These are phyloP conservation scores for Syzygium aqueum DNA, from an alignment of 345 rosid genomes.

Conservation along the genomic window DNA sequence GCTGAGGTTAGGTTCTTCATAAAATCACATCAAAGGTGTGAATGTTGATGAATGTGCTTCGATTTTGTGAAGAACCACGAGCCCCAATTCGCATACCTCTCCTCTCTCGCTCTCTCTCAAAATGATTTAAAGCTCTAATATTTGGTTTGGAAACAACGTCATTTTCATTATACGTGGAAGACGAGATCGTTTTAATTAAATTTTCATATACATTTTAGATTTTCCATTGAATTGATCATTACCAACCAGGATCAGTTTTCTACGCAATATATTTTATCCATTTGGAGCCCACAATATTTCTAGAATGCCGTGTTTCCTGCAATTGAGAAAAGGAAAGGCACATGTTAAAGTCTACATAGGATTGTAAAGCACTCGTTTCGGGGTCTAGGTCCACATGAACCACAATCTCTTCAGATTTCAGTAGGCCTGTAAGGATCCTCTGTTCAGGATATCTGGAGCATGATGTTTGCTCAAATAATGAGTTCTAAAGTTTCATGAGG, in stretches of 20 bases:
- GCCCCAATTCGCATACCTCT: too few species aligned
- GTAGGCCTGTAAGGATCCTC: not conserved
- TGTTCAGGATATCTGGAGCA: not conserved
- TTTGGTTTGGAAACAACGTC: too few species aligned
- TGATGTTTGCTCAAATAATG: not conserved
- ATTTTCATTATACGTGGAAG: too few species aligned
- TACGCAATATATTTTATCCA: not conserved
- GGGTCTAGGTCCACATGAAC: not conserved
- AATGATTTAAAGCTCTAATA: too few species aligned
- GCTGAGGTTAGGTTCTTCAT: too few species aligned
- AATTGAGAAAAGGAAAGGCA: not conserved
- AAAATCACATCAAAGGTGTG: too few species aligned
- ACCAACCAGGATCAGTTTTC: not conserved
- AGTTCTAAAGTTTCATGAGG: not conserved
- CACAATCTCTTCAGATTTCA: not conserved
- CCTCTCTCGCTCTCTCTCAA: too few species aligned
- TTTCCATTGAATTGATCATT: slow-evolving; percentile 8
- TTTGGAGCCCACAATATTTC: not conserved
- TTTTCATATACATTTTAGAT: too few species aligned
- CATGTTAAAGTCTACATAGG: not conserved
- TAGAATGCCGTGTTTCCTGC: not conserved
- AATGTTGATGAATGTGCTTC: too few species aligned
- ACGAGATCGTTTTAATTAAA: too few species aligned
- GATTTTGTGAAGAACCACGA: too few species aligned
- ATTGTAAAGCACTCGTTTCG: not conserved